Conservation (phyloP, 2,329 filamentous ascomycete genomes). For the Diplodia seriata region DNA sequence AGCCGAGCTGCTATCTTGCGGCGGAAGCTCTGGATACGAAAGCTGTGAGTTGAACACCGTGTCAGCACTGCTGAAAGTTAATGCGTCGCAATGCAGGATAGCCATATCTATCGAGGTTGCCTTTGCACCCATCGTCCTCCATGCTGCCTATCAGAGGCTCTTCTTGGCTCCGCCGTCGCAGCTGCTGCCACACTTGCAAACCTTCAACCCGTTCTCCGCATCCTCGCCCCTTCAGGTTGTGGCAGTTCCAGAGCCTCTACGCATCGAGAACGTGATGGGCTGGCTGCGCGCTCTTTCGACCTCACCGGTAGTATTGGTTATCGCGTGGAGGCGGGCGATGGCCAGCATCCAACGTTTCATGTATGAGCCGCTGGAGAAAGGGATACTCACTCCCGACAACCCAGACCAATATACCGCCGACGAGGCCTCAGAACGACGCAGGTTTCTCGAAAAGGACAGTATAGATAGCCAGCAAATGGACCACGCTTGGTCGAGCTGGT, state of each 20-base stretch:
- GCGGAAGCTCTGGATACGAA: constrained; percentile 25
- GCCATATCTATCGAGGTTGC: constrained; percentile 17
- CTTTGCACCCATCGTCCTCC: constrained; percentile 30
- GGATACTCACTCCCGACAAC: constrained; percentile 29
- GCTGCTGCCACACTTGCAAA: neutral
- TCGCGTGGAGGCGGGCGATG: constrained; percentile 28
- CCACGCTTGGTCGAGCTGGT: constrained; percentile 38
- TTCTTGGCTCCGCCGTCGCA: constrained; percentile 25
- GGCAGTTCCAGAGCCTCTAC: constrained; percentile 33
- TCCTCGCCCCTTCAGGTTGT: constrained; percentile 15
- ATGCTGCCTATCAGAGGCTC: constrained; percentile 29
- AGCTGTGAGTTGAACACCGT: constrained; percentile 2
- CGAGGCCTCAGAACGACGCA: constrained; percentile 42
- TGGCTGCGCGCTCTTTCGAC: constrained; percentile 15
- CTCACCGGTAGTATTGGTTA: constrained; percentile 20
- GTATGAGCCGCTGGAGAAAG: constrained; percentile 31
- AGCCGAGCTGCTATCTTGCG: neutral
- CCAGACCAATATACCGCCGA: constrained; percentile 36
- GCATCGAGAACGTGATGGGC: constrained; percentile 41
- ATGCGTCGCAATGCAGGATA: constrained; percentile 4
- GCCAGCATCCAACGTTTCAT: constrained; percentile 30
- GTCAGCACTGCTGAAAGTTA: neutral
- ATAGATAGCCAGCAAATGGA: constrained; percentile 37
- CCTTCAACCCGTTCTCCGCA: constrained; percentile 27
- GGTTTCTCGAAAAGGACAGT: constrained; percentile 36